Evolutionary conservation across 169 alveolate genomes (phyloP), one percentile per base, ranked within the genome.

Genomic region (Plasmodium inui): DNA sequence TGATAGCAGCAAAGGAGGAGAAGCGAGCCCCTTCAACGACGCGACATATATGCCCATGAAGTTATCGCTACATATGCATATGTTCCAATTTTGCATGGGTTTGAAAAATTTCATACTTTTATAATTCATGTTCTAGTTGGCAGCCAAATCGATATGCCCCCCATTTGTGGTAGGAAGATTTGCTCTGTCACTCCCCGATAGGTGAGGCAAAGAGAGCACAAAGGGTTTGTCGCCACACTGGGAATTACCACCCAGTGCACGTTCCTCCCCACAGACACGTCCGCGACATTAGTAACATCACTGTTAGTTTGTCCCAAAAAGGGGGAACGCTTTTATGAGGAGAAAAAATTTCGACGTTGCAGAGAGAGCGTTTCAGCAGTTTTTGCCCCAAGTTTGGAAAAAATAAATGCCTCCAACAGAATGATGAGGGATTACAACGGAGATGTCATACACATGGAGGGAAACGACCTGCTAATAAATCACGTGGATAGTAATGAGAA

Each of bases 401-500:
- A 32, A 44, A 46, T 80, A 83, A 67, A 70, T 28, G 76, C 32
- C 44, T 41, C 37, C 19, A 22, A 14, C 72, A 71, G 81, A 74
- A 53, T 7, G 37, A 22, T 5, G 32, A 30, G 53, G 86, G 93
- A 85, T 74, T 32, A 85, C 84, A 74, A 44, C 61, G 93, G 93
- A 85, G 50, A 55, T 34, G 46, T 85, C 17, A 28, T 85, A 22
- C 81, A 85, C 46, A 34, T 74, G 57, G 80, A 53, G 79, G 85
- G 93, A 55, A 70, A 76, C 34, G 70, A 85, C 41, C 34, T 85
- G 80, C 28, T 85, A 76, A 55, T 85, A 74, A 74, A 74, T 55
- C 81, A 85, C 28, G 28, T 76, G 30, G 79, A 14, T 2, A 67
- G 67, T 50, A 22, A 85, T 19, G 86, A 78, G 12, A 74, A 39